phyloP scores from a whole-genome alignment of 805 yeast species.

The Torulaspora quercuum region DNA sequence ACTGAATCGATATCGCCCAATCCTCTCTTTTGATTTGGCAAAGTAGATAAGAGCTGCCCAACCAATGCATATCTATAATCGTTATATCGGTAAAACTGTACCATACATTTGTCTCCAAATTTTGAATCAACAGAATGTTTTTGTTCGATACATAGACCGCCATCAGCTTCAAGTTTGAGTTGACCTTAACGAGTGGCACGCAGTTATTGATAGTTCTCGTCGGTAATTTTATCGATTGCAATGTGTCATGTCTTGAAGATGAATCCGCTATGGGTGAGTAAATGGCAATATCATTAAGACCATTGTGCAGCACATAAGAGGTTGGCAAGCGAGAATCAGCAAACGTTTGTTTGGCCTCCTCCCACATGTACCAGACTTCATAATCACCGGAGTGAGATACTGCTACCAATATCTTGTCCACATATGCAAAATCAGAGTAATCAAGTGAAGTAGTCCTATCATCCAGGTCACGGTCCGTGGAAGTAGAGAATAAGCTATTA shows the following conservation, averaged over 20 bases:
- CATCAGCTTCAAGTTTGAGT: slow-evolving; percentile 26
- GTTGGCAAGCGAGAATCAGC: slow-evolving; percentile 26
- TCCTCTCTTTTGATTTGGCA: slow-evolving; percentile 28
- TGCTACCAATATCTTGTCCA: slow-evolving; percentile 17
- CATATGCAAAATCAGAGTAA: slow-evolving; percentile 20
- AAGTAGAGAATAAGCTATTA: slow-evolving; percentile 28
- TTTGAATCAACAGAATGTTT: slow-evolving; percentile 30
- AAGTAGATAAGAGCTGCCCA: slow-evolving; percentile 31
- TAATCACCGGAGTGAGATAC: slow-evolving; percentile 25
- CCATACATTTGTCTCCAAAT: slow-evolving; percentile 32
- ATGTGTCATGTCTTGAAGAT: slow-evolving; percentile 18
- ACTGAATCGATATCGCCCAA: slow-evolving; percentile 19
- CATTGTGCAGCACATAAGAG: slow-evolving; percentile 24
- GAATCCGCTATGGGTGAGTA: slow-evolving; percentile 30
- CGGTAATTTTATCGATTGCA: slow-evolving; percentile 31
- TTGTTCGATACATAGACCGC: slow-evolving; percentile 34
- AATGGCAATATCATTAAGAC: slow-evolving; percentile 30
- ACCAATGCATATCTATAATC: slow-evolving; percentile 34
- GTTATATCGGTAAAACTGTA: slow-evolving; percentile 25
- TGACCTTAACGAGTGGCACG: slow-evolving; percentile 23
- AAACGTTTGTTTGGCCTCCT: slow-evolving; percentile 20
- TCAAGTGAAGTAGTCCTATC: slow-evolving; percentile 5
- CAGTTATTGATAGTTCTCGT: slow-evolving; percentile 34
- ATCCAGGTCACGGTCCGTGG: slow-evolving; percentile 12
- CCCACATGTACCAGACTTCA: slow-evolving; percentile 32